Conservation (phyloP, 2,329 filamentous ascomycete genomes). For the Fusarium devonianum region DNA sequence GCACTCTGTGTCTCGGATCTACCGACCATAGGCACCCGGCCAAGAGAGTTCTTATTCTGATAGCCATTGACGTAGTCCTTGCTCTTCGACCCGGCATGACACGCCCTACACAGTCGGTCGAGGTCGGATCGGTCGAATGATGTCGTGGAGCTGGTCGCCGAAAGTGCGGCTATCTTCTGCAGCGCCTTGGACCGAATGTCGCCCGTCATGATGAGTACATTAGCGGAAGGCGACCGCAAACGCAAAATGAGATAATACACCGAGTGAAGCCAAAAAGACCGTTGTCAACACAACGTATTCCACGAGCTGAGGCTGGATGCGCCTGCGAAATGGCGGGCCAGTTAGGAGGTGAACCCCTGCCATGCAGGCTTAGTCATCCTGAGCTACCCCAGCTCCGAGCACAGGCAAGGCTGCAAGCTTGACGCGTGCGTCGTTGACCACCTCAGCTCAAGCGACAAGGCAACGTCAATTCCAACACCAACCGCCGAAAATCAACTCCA, state of each 20-base stretch:
- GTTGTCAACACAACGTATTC: constrained; percentile 31
- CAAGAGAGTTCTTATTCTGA: constrained; percentile 54
- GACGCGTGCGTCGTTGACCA: constrained; percentile 49
- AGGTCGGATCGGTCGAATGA: constrained; percentile 69
- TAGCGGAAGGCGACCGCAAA: constrained; percentile 4
- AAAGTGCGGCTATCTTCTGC: constrained; percentile 70
- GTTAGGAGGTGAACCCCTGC: constrained; percentile 39
- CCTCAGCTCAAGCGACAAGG: constrained; percentile 41
- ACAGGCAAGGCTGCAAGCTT: constrained; percentile 61
- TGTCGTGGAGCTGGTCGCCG: constrained; percentile 60
- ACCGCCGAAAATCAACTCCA: constrained; percentile 14
- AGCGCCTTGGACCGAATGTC: constrained; percentile 69
- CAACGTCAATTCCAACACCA: constrained; percentile 30
- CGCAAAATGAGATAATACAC: constrained; percentile 8
- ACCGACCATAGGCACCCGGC: constrained; percentile 67
- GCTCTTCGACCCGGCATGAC: constrained; percentile 54
- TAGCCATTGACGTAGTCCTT: constrained; percentile 59
- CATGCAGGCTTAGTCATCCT: constrained; percentile 50
- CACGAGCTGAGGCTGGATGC: constrained; percentile 11
- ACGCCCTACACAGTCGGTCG: constrained; percentile 66
- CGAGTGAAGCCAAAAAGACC: constrained; percentile 9
- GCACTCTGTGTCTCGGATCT: background rate
- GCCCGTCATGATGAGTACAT: constrained; percentile 53
- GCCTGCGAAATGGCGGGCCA: constrained; percentile 34
- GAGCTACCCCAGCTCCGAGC: constrained; percentile 45